Evolutionary conservation across 164 flowering plant species (phyloP).

Genomic region (Stephania japonica): DNA sequence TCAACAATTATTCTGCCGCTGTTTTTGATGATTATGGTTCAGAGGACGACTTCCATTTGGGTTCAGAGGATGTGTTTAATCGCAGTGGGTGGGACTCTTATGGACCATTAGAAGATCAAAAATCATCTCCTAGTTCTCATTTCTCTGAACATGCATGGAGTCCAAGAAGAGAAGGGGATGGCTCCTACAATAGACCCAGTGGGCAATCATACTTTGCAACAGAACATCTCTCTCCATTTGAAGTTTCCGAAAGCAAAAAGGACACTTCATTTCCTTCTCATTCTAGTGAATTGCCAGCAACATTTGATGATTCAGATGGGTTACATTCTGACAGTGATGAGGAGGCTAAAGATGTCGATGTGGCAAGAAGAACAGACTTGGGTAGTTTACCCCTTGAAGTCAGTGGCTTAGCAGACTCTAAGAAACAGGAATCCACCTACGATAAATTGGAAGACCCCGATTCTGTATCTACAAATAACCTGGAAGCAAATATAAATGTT

Average conservation of each 20-base stretch:
- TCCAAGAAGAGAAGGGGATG: constrained; percentile 13
- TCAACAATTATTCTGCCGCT: constrained; percentile 22
- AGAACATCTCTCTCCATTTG: constrained; percentile 13
- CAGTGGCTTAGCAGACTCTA: constrained; percentile 3
- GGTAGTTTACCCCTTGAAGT: constrained; percentile 9
- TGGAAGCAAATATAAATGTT: constrained; percentile 13
- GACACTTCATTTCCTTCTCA: constrained; percentile 20
- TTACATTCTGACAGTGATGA: constrained; percentile 57
- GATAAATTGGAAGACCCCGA: constrained; percentile 9
- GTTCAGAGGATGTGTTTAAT: constrained; percentile 18
- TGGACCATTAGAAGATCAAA: constrained; percentile 22
- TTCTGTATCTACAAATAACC: neutral
- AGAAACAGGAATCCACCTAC: constrained; percentile 6
- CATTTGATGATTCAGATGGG: constrained; percentile 59
- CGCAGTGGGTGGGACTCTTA: constrained; percentile 18
- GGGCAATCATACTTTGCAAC: constrained; percentile 15
- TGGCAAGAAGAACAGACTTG: constrained; percentile 8
- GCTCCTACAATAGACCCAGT: constrained; percentile 9
- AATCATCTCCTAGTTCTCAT: constrained; percentile 16
- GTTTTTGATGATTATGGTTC: constrained; percentile 62
- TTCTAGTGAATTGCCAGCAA: constrained; percentile 28
- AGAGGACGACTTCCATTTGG: constrained; percentile 37
- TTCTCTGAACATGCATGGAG: constrained; percentile 24
- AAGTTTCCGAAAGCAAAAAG: constrained; percentile 23
- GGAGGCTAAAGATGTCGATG: constrained; percentile 20